Percentiles rank a stretch among this genome's conserved stretches.
Conservation (phyloP, 2,329 filamentous ascomycete species). For the Sphaerulina vaccinii region DNA sequence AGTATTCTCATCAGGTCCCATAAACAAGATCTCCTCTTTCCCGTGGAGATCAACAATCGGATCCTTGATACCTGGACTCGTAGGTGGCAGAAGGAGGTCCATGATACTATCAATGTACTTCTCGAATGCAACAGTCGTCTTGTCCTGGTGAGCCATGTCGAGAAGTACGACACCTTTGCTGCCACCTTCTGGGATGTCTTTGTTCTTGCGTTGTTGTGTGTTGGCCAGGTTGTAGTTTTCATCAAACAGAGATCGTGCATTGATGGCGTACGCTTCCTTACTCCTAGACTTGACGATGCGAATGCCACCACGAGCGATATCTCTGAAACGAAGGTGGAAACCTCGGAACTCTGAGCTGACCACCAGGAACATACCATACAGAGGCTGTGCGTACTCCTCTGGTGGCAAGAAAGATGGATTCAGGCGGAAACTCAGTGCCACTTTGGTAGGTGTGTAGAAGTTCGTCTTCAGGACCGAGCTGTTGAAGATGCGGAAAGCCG, state of each 20-base stretch:
- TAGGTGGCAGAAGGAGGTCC: slow-evolving; percentile 84
- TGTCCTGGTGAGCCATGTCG: slow-evolving; percentile 91
- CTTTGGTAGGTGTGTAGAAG: slow-evolving; percentile 96
- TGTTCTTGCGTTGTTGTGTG: slow-evolving; percentile 99
- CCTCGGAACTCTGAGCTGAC: slow-evolving; percentile 96
- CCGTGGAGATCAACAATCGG: slow-evolving; percentile 94
- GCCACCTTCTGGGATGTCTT: slow-evolving; percentile 97
- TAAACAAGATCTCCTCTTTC: slow-evolving; percentile 94
- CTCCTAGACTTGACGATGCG: slow-evolving; percentile 98
- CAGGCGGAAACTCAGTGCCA: slow-evolving; percentile 92
- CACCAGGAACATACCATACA: slow-evolving; percentile 98
- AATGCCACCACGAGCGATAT: slow-evolving; percentile 94
- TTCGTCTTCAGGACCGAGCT: slow-evolving; percentile 92
- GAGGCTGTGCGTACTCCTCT: slow-evolving; percentile 86
- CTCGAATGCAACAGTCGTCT: slow-evolving; percentile 87
- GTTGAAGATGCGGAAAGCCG: slow-evolving; percentile 94
- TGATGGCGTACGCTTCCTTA: slow-evolving; percentile 93
- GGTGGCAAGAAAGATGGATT: slow-evolving; percentile 85
- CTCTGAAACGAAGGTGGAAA: slow-evolving; percentile 95
- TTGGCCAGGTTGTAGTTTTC: slow-evolving; percentile 98
- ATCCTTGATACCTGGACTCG: slow-evolving; percentile 96
- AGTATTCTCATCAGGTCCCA: slow-evolving; percentile 99
- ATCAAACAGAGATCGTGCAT: slow-evolving; percentile 92
- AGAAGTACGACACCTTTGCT: slow-evolving; percentile 97
- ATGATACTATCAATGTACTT: slow-evolving; percentile 99